These are phyloP conservation scores for Pholiota adiposa DNA, from an alignment of 1,284 basidiomycete species.

Conservation along the genomic window DNA sequence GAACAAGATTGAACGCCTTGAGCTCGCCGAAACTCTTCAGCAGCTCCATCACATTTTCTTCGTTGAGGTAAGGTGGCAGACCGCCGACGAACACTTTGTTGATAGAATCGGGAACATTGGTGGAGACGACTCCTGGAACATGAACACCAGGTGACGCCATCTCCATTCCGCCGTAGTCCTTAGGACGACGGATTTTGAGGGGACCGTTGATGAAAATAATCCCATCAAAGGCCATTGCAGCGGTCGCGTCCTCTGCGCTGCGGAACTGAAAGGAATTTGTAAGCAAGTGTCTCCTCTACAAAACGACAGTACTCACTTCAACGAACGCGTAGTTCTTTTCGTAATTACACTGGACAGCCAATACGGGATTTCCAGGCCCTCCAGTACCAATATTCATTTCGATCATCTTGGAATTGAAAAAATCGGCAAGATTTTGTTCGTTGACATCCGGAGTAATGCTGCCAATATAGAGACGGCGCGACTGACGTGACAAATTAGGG, in stretches of 20 bases:
- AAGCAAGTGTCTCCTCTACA: background rate
- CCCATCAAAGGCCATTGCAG: slow-evolving; percentile 96
- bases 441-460: slow-evolving; percentile 93
- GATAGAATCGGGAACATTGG: slow-evolving; percentile 94
- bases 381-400: slow-evolving; percentile 88
- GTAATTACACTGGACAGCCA: slow-evolving; percentile 93
- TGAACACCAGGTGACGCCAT: slow-evolving; percentile 69
- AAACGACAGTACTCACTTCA: slow-evolving; percentile 58
- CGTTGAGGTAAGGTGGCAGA: slow-evolving; percentile 91
- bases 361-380: slow-evolving; percentile 86
- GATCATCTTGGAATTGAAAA: slow-evolving; percentile 96
- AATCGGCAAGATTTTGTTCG: slow-evolving; percentile 87
- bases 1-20: slow-evolving; percentile 96
- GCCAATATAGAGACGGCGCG: slow-evolving; percentile 93
- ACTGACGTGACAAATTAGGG: slow-evolving; percentile 88
- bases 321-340: slow-evolving; percentile 99
- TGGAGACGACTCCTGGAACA: slow-evolving; percentile 94
- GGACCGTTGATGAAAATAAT: slow-evolving; percentile 93
- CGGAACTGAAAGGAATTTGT: slow-evolving; percentile 72
- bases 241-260: slow-evolving; percentile 93
- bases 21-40: slow-evolving; percentile 97
- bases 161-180: slow-evolving; percentile 89
- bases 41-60: slow-evolving; percentile 97
- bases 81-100: slow-evolving; percentile 99
- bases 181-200: slow-evolving; percentile 94